Conservation (phyloP, 768 basidiomycete genomes). For the Lentinula lateritia region DNA sequence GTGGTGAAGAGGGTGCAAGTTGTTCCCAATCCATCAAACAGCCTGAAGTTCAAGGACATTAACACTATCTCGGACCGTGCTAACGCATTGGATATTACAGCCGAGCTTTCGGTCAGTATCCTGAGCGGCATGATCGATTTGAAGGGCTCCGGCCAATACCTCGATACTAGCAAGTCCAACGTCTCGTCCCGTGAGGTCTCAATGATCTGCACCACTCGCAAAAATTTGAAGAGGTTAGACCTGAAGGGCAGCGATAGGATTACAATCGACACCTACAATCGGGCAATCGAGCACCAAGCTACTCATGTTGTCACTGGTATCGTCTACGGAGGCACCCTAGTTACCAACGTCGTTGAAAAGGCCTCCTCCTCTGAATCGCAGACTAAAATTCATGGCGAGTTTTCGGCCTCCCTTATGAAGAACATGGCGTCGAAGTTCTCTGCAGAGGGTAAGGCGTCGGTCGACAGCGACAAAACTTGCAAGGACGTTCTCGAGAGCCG, state of each 20-base stretch:
- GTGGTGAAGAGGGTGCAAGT: neutral
- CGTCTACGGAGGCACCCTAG: conserved; percentile 11
- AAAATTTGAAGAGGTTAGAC: neutral
- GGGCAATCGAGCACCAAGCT: conserved; percentile 4
- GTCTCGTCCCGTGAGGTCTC: conserved; percentile 5
- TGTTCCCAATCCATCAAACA: no score
- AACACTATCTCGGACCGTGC: no score
- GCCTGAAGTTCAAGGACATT: neutral
- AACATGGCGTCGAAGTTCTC: conserved; percentile 7
- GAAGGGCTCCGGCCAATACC: conserved; percentile 7
- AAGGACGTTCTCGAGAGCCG: conserved; percentile 8
- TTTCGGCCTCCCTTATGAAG: conserved; percentile 1
- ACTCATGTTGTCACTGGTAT: conserved; percentile 15
- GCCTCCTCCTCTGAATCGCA: neutral
- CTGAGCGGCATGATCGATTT: conserved; percentile 1
- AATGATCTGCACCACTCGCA: conserved; percentile 5
- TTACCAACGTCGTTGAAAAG: conserved; percentile 4
- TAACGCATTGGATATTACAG: no score
- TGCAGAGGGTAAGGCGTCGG: conserved; percentile 7
- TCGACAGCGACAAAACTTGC: conserved; percentile 9
- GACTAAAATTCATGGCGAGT: neutral
- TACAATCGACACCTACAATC: neutral
- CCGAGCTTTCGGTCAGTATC: neutral
- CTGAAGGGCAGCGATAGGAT: neutral
- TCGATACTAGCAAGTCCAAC: conserved; percentile 8